Conservation (phyloP, 2,329 filamentous ascomycete species). For the Colletotrichum trifolii region DNA sequence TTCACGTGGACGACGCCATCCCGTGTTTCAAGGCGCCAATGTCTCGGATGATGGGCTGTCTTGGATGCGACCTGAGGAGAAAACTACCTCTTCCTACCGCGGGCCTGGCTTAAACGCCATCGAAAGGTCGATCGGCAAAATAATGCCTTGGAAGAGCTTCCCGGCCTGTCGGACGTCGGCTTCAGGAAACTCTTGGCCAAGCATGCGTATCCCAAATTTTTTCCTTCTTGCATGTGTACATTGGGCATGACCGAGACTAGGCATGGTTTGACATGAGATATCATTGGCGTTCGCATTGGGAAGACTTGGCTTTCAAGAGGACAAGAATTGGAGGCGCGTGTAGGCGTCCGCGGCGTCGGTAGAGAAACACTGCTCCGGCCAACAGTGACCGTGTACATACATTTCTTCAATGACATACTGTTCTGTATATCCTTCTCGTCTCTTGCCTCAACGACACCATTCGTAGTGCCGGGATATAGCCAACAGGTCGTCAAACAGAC, state of each 20-base stretch:
- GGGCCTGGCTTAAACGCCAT: not conserved
- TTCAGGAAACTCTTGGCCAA: not conserved
- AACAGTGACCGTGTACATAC: too few species aligned
- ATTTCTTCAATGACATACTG: too few species aligned
- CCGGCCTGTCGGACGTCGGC: too few species aligned
- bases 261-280: not conserved
- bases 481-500: too few species aligned
- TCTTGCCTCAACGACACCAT: too few species aligned
- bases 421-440: too few species aligned
- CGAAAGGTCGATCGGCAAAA: too few species aligned
- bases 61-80: not conserved
- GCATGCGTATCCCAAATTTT: not conserved
- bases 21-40: conserved; percentile 7
- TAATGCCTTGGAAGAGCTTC: too few species aligned
- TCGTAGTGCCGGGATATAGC: too few species aligned
- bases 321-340: not conserved
- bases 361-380: too few species aligned
- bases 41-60: conserved; percentile 13
- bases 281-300: not conserved
- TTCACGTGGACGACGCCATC: conserved; percentile 15
- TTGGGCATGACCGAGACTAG: not conserved
- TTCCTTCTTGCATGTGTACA: conserved; percentile 14
- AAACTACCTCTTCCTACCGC: not conserved
- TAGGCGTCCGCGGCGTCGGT: too few species aligned
- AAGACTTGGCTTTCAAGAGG: not conserved